Evolutionary conservation across 2,329 filamentous ascomycete species (phyloP).

Genomic region (Diaporthe eres): DNA sequence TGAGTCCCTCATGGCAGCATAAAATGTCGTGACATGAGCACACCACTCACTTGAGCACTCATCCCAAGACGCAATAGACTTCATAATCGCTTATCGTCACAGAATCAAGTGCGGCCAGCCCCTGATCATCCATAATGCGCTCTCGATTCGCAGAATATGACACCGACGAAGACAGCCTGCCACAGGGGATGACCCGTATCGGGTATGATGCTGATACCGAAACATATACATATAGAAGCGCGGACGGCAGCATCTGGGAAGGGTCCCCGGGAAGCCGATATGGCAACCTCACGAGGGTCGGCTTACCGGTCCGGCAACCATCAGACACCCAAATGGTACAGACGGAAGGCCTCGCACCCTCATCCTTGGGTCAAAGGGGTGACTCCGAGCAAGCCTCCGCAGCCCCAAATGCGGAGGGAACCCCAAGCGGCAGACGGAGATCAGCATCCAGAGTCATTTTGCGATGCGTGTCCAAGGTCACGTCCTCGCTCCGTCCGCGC

Average conservation of each 20-base stretch:
- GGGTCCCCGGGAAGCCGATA: conserved; percentile 1
- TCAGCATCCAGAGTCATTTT: conserved; percentile 12
- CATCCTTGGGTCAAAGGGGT: background rate
- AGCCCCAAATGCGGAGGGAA: background rate
- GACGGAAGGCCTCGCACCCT: background rate
- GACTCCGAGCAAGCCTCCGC: background rate
- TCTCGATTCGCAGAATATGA: conserved; percentile 14
- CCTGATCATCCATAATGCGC: background rate
- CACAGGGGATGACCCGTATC: conserved; percentile 11
- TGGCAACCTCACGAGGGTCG: conserved; percentile 12
- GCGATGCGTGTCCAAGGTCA: conserved; percentile 27
- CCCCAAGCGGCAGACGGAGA: conserved; percentile 5
- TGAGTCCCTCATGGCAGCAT: background rate
- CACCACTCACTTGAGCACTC: background rate
- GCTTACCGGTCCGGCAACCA: background rate
- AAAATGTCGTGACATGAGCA: background rate
- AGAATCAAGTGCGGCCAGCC: background rate
- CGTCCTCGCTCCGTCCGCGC: conserved; percentile 7
- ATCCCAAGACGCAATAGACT: background rate
- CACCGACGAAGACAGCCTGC: conserved; percentile 9
- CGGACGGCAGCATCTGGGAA: conserved; percentile 24
- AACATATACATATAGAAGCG: conserved; percentile 9
- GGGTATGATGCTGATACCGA: conserved; percentile 27
- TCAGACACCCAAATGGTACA: background rate
- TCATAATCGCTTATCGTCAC: background rate